Base-by-base conservation (phyloP, 768 basidiomycete species). In the Fistulinella prunicolor region DNA sequence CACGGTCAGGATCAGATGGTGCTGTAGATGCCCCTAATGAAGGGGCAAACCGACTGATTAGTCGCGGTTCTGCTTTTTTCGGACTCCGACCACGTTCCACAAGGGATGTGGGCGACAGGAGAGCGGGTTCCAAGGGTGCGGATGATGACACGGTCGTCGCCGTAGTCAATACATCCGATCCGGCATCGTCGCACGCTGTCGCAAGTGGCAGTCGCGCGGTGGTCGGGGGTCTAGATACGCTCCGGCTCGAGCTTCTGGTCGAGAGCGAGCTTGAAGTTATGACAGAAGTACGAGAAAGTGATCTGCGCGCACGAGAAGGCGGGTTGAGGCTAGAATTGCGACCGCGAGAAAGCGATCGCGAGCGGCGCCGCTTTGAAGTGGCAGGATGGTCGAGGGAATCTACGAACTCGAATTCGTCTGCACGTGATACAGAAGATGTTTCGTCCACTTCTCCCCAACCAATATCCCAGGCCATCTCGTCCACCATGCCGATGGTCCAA, bases 401-500 rank as follows among this genome's bases (percentile, higher is more conserved):
- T 44, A 59, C 45, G 35, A 60, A 58, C 23, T 70, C 57, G 50
- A 58, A 57, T 56, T 67, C 59, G 49, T 63, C 60, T 51, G 59
- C 50, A 51, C 58, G 55, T 17, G 57, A 38, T 57, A 58, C 49
- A 59, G 59, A 38, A 59, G 53, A 43, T 42, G 62, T 45, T 49
- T 70, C 79, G 38, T 73, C 69, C 17, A 55, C 66, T 41, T 77
- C 78, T 24, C 74, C 82, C 80, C 80, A 87, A 10, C 88, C 89
- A 48, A 90, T 79, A 38, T 80, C 82, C 87, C 89, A 91, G 2
- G 86, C 84, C 7, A 83, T 76, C 44, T 89, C 84, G 54, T 88
- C 87, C 24, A 96, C 83, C 72, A 81, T 81, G 7, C 76, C 75
- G 50, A 94, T 83, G n/a, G 77, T 80, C 94, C 91, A 95, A 4